These are phyloP conservation scores for Nakazawaea holstii DNA, from an alignment of 805 yeast species.

Conservation along the genomic window DNA sequence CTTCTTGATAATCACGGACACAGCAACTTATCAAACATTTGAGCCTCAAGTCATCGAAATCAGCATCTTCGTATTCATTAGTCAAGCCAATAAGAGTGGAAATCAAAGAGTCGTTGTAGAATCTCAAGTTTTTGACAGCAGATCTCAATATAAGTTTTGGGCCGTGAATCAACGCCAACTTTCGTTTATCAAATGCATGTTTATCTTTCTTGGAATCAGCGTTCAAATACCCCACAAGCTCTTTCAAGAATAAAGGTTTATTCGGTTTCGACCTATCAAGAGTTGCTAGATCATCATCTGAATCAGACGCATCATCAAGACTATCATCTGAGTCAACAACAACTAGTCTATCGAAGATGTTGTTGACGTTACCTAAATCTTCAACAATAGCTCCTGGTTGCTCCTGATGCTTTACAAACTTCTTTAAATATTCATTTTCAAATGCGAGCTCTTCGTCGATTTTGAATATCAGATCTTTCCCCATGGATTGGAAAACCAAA, in stretches of 20 bases:
- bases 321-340: slow-evolving; percentile 25
- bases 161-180: slow-evolving; percentile 43
- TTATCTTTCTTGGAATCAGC: slow-evolving; percentile 37
- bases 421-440: slow-evolving; percentile 8
- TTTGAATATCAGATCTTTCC: slow-evolving; percentile 15
- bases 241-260: slow-evolving; percentile 67
- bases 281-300: slow-evolving; percentile 49
- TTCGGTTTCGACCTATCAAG: slow-evolving; percentile 29
- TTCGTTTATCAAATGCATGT: slow-evolving; percentile 43
- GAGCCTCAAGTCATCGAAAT: slow-evolving; percentile 64
- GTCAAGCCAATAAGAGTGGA: slow-evolving; percentile 45
- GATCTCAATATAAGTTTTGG: slow-evolving; percentile 64
- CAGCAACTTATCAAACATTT: slow-evolving; percentile 61
- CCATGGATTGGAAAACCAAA: slow-evolving; percentile 29
- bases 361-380: slow-evolving; percentile 22
- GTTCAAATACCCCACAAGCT: slow-evolving; percentile 52
- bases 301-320: slow-evolving; percentile 32
- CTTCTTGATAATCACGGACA: slow-evolving; percentile 34
- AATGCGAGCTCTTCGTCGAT: slow-evolving; percentile 28
- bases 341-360: neutral
- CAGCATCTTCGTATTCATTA: slow-evolving; percentile 49
- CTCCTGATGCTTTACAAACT: neutral
- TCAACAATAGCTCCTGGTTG: slow-evolving; percentile 13
- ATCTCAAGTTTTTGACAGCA: slow-evolving; percentile 55
- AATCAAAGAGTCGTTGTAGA: slow-evolving; percentile 51